Percentiles rank a stretch among this genome's conserved stretches.
phyloP scores from a whole-genome alignment of 1,139 yeast species.

The Saccharomyces hybrid region DNA sequence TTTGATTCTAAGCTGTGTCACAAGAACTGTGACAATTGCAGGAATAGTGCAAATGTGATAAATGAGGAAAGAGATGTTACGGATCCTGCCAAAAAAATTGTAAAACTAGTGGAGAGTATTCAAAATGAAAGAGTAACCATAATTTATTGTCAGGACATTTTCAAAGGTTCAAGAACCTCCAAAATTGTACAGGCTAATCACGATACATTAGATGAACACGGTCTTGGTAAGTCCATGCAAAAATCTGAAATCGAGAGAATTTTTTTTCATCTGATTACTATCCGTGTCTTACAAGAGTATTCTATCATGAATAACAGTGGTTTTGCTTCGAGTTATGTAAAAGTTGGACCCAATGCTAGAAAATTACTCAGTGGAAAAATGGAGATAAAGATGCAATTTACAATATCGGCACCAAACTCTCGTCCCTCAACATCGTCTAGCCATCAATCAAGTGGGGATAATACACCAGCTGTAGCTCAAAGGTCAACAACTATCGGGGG shows the following conservation, averaged over 20 bases:
- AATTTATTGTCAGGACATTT: constrained; percentile 74
- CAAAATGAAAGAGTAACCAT: constrained; percentile 62
- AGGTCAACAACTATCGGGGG: background rate
- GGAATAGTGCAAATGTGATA: constrained; percentile 38
- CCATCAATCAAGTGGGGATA: constrained; percentile 6
- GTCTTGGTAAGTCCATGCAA: constrained; percentile 55
- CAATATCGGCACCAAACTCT: constrained; percentile 17
- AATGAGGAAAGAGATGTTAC: constrained; percentile 65
- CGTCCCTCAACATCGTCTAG: constrained; percentile 13
- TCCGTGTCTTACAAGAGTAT: constrained; percentile 64
- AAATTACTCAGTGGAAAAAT: constrained; percentile 40
- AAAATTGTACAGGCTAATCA: constrained; percentile 61
- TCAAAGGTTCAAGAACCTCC: constrained; percentile 62
- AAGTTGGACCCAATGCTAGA: constrained; percentile 47
- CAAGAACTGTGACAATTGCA: constrained; percentile 82
- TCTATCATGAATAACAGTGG: constrained; percentile 67
- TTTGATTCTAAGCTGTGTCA: constrained; percentile 39
- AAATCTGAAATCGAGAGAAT: constrained; percentile 73
- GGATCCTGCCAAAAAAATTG: constrained; percentile 49
- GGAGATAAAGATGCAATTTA: constrained; percentile 43
- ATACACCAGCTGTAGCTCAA: constrained; percentile 2
- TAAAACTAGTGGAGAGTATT: constrained; percentile 50
- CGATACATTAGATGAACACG: constrained; percentile 53
- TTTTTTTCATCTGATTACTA: constrained; percentile 66
- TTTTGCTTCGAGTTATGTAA: constrained; percentile 70